Evolutionary conservation across 164 flowering plant species (phyloP).

Genomic region (Macadamia tetraphylla): DNA sequence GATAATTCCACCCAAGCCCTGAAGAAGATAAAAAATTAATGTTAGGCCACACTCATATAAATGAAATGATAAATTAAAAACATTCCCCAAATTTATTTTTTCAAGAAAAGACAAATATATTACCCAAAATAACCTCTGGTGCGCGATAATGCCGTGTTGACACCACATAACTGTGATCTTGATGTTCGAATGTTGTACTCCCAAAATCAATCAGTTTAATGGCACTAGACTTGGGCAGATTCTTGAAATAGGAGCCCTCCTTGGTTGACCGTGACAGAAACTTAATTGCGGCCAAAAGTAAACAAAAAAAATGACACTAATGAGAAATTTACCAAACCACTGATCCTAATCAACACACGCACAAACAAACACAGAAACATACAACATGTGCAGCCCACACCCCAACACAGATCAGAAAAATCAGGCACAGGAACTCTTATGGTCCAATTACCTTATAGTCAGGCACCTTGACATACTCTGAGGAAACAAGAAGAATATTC

Average conservation of each 20-base stretch:
- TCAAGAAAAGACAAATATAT: background rate
- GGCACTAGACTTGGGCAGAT: slow-evolving; percentile 78
- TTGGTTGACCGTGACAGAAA: slow-evolving; percentile 47
- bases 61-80: background rate
- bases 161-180: slow-evolving; percentile 83
- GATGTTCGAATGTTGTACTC: slow-evolving; percentile 83
- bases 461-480: slow-evolving; percentile 78
- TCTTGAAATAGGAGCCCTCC: slow-evolving; percentile 73
- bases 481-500: slow-evolving; percentile 82
- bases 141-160: slow-evolving; percentile 77
- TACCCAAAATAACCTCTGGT: slow-evolving; percentile 79
- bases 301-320: slow-evolving; percentile 3
- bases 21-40: slow-evolving; percentile 11
- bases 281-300: slow-evolving; percentile 25
- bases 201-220: slow-evolving; percentile 96
- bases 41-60: background rate
- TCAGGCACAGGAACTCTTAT: background rate
- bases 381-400: background rate
- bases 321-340: background rate
- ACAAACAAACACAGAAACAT: no score
- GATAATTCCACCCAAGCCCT: slow-evolving; percentile 96
- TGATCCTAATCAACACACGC: background rate
- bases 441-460: slow-evolving; percentile 62
- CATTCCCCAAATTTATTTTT: background rate
- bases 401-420: background rate